Evolutionary conservation across 1,139 yeast species (phyloP), one percentile per base, ranked within the genome.

Genomic region (Zygosaccharomyces pseudobailii): DNA sequence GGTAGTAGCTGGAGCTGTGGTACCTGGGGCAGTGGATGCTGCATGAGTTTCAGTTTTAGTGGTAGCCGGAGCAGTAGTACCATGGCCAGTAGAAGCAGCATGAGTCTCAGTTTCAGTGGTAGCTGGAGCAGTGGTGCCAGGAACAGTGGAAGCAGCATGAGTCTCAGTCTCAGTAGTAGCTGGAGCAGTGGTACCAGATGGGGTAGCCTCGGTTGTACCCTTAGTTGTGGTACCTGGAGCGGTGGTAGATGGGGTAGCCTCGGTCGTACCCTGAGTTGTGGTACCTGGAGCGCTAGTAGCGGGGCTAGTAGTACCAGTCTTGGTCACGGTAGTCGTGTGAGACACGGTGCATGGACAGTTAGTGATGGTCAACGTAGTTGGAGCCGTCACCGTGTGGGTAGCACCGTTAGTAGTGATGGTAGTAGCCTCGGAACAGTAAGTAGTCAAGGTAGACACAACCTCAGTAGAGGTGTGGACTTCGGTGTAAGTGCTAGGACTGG

Each of bases 391-490:
- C 49, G 79, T 74, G 71, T 72, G 66, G 52, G 77, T 71, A 57
- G 61, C 58, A 61, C 71, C 73, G 68, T 79, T 78, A 58, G 76
- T 66, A 56, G 72, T 69, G 51, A 80, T 58, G 49, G 72, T 71
- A 54, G 86, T 80, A 50, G 84, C 65, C 48, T 61, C 71, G 64
- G 84, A 84, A 62, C 84, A 78, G 76, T 76, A 78, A 50, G 84
- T 78, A 62, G 80, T 73, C 71, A 70, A 74, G 54, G 69, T 79
- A 55, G 82, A 75, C 58, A 77, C 80, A 45, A 60, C 62, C 50
- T 71, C 69, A 52, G 74, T 72, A 47, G 62, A 54, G 45, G 53
- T 61, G 52, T 61, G 17, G 17, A 13, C 17, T 13, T 13, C 51
- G 43, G 67, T 61, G 49, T 58, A 44, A 43, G 63, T 55, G 10